These are phyloP conservation scores for Passiflora organensis DNA, from an alignment of 345 rosid species.

Conservation along the genomic window DNA sequence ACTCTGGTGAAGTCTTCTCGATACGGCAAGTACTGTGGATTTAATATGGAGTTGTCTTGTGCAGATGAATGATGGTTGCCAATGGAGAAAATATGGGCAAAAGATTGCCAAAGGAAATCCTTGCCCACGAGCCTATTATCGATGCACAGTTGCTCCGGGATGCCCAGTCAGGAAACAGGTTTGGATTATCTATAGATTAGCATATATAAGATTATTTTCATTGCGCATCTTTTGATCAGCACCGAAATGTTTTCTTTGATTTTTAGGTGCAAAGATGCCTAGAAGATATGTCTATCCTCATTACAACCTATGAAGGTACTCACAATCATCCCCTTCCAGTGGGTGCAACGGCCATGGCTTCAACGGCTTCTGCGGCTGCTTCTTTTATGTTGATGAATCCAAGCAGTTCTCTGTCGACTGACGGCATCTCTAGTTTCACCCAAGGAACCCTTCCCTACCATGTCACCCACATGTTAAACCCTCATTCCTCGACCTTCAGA, in stretches of 20 bases:
- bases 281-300: conserved; percentile 59
- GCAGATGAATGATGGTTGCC: conserved; percentile 48
- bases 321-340: conserved; percentile 63
- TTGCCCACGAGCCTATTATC: conserved; percentile 48
- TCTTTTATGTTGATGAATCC: conserved; percentile 49
- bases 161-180: conserved; percentile 52
- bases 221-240: no score
- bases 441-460: conserved; percentile 18
- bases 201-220: no score
- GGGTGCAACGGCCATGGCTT: conserved; percentile 57
- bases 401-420: conserved; percentile 13
- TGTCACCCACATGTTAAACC: conserved; percentile 12
- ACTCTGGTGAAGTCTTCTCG: no score
- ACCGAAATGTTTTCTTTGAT: not conserved
- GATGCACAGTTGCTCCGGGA: conserved; percentile 42
- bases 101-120: conserved; percentile 51
- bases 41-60: no score
- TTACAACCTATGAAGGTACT: conserved; percentile 57
- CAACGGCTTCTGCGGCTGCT: conserved; percentile 41
- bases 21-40: no score
- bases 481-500: conserved; percentile 14
- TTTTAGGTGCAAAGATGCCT: conserved; percentile 53
- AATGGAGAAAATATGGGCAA: conserved; percentile 52
- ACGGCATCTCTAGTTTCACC: conserved; percentile 8
- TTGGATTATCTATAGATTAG: not conserved